Base-by-base conservation (phyloP, 306 rosid genomes). In the Hippophae gyantsensis region DNA sequence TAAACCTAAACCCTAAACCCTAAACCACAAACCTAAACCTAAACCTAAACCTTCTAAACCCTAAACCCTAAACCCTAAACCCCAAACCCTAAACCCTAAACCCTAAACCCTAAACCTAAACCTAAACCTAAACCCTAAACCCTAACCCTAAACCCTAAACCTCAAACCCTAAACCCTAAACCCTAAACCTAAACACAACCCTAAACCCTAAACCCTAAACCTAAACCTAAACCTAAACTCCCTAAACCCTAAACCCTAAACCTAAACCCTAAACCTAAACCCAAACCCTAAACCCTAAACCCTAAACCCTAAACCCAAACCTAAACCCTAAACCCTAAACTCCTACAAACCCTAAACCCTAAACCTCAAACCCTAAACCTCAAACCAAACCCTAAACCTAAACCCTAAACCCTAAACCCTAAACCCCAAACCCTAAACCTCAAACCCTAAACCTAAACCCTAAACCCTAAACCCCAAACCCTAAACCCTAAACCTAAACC, bases 291-390 rank as follows among this genome's bases (percentile, higher is more conserved):
- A 58, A 38, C 62, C 62, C 62, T 58, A 58, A 58, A 58, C 62
- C 62, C 62, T 58, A 58, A 58, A 58, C 62, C 62, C 62, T 58
- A 58, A 58, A 58, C 62, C 62, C 48, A n/a, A n/a, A n/a, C n/a
- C n/a, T n/a, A n/a, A n/a, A n/a, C n/a, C n/a, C n/a, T n/a, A n/a
- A n/a, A n/a, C n/a, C n/a, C n/a, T n/a, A n/a, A n/a, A n/a, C n/a
- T n/a, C n/a, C n/a, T n/a, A n/a, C 11, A 58, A 58, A 40, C 62
- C 62, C 48, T 38, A 58, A 58, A 40, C 62, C 62, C 18, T 6
- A 58, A 58, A 7, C 62, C 62, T 42, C 6, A 58, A 58, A 7
- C 62, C 62, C n/a, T n/a, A n/a, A n/a, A n/a, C n/a, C n/a, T n/a
- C n/a, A n/a, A n/a, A n/a, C n/a, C n/a, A n/a, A n/a, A n/a, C n/a